Evolutionary conservation across 2,329 filamentous ascomycete genomes (phyloP), one percentile per base, ranked within the genome.

Genomic region (Exophiala calicioides): DNA sequence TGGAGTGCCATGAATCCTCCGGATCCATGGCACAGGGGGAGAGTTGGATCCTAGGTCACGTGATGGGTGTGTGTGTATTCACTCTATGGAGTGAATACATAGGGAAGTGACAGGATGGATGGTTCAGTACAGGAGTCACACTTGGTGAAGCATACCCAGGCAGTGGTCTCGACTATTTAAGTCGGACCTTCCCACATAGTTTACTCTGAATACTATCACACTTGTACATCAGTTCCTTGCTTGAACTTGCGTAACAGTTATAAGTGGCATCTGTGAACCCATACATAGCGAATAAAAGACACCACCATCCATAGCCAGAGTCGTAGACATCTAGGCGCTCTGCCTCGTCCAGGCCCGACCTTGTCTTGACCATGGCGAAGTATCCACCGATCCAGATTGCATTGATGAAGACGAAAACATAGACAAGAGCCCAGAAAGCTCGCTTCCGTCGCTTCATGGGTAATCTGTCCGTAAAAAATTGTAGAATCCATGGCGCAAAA

Each of bases 371-470:
- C 44, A 47, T 47, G 19, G 16, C 44, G n/a, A 31, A 47, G 19
- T 47, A 47, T 6, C 57, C 56, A 2, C 54, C 57, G 21, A 59
- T 55, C 23, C 54, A 58, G 26, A 58, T 50, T 3, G 56, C 56
- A 40, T 59, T 59, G 30, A 59, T 26, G 16, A 56, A 9, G 8
- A 56, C 18, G 35, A 57, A 59, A 2, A 57, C 34, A 12, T 52
- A 53, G 0, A 21, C 21, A 45, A 58, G 50, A 3, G 46, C 54
- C n/a, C 50, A 40, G 37, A 55, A 58, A 1, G 56, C 57, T 16
- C 57, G 46, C 31, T 50, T 45, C 18, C 57, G 56, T 3, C 57
- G 52, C 16, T 32, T 40, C n/a, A 51, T 39, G 9, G 58, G 46
- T n/a, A 43, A 16, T 16, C 49, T 58, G 29, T 60, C 58, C 8